Conservation (phyloP, 148 eudicot species). For the Simmondsia chinensis region DNA sequence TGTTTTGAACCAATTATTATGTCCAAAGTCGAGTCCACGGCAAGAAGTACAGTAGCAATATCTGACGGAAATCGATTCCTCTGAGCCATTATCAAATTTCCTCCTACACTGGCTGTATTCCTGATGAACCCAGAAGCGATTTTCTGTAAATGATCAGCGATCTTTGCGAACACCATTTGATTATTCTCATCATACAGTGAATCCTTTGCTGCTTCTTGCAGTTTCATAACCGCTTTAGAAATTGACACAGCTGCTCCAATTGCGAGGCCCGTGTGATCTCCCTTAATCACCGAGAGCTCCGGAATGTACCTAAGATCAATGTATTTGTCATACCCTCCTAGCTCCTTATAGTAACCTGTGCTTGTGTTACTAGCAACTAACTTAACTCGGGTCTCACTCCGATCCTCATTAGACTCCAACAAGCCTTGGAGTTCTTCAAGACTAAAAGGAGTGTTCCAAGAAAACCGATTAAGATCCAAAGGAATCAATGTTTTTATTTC, state of each 20-base stretch:
- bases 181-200: slow-evolving; percentile 3
- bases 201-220: slow-evolving; percentile 27
- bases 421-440: slow-evolving; percentile 49
- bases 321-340: slow-evolving; percentile 36
- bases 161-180: slow-evolving; percentile 29
- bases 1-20: slow-evolving; percentile 22
- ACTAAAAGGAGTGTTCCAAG: slow-evolving; percentile 64
- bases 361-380: slow-evolving; percentile 83
- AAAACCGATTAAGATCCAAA: slow-evolving; percentile 34
- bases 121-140: slow-evolving; percentile 59
- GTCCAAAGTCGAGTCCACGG: slow-evolving; percentile 45
- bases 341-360: slow-evolving; percentile 74
- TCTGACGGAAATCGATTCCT: slow-evolving; percentile 78
- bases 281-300: slow-evolving; percentile 49
- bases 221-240: slow-evolving; percentile 44
- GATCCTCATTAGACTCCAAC: slow-evolving; percentile 20
- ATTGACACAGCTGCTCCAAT: slow-evolving; percentile 84
- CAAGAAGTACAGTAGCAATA: slow-evolving; percentile 70
- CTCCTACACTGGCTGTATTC: slow-evolving; percentile 90
- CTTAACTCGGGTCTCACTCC: slow-evolving; percentile 25
- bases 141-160: slow-evolving; percentile 76
- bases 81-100: slow-evolving; percentile 92
- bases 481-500: slow-evolving; percentile 23
- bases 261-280: slow-evolving; percentile 34
- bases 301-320: slow-evolving; percentile 64